phyloP scores from a whole-genome alignment of 2,329 filamentous ascomycete genomes.

The Fusarium torreyae region DNA sequence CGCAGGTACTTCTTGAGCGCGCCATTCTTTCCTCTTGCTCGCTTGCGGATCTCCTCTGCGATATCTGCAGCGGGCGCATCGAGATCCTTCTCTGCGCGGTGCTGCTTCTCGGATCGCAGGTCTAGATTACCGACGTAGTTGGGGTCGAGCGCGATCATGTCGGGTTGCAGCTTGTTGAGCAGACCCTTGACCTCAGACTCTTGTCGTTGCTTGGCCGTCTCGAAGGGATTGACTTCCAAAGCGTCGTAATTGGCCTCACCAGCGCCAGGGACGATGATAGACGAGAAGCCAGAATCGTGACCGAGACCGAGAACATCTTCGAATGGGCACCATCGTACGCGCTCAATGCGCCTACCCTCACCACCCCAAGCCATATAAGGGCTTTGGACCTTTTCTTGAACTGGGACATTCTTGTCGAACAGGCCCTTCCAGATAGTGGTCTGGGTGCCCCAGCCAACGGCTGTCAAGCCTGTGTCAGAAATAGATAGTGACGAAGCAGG shows the following conservation, averaged over 20 bases:
- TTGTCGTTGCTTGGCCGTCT: conserved; percentile 91
- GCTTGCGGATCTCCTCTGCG: conserved; percentile 78
- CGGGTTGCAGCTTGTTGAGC: conserved; percentile 94
- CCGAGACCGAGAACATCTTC: conserved; percentile 92
- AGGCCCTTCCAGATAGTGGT: conserved; percentile 93
- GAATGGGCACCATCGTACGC: conserved; percentile 91
- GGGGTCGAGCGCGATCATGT: conserved; percentile 96
- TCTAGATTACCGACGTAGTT: conserved; percentile 93
- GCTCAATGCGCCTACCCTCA: conserved; percentile 84
- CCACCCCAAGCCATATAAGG: conserved; percentile 96
- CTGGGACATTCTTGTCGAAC: conserved; percentile 79
- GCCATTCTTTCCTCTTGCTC: conserved; percentile 90
- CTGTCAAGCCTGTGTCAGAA: conserved; percentile 88
- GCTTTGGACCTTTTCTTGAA: conserved; percentile 84
- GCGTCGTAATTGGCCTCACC: conserved; percentile 98
- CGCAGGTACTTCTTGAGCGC: conserved; percentile 88
- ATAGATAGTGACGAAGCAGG: conserved; percentile 89
- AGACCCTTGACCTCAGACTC: conserved; percentile 91
- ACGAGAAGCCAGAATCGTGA: conserved; percentile 89
- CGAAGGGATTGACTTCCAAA: conserved; percentile 94
- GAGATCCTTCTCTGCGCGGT: conserved; percentile 82
- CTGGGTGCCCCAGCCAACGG: conserved; percentile 91
- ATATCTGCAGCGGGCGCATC: conserved; percentile 74
- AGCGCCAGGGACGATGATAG: conserved; percentile 91
- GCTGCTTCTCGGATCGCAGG: conserved; percentile 82